Conservation (phyloP, 371 early-diverging fungal genomes). For the Zychaea mexicana region DNA sequence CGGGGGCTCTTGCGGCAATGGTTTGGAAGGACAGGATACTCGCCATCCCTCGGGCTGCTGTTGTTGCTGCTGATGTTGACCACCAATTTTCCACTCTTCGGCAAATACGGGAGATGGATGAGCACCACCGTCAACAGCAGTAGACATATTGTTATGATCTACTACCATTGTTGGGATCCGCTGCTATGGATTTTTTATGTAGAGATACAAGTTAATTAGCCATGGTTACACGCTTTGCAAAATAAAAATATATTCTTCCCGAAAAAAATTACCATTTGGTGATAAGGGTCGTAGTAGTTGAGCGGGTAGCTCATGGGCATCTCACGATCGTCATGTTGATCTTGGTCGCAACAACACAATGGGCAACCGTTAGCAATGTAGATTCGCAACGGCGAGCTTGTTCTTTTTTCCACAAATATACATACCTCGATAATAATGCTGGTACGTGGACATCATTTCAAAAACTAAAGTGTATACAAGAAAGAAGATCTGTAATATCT, state of each 20-base stretch:
- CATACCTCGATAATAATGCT: background rate
- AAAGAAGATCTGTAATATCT: conserved; percentile 5
- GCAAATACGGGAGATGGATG: background rate
- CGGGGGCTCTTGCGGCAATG: conserved; percentile 30
- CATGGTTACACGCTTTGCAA: background rate
- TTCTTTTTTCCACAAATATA: background rate
- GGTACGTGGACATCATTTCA: background rate
- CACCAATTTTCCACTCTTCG: conserved; percentile 3
- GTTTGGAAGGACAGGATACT: conserved; percentile 15
- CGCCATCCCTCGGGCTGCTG: background rate
- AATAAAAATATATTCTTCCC: background rate
- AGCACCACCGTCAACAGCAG: background rate
- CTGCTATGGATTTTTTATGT: background rate
- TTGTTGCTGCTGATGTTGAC: background rate
- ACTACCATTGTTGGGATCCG: background rate
- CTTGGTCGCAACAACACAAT: background rate
- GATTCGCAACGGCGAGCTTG: background rate
- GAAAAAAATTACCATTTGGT: background rate
- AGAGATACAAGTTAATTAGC: too few relatives aligned
- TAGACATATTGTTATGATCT: background rate
- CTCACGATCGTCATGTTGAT: background rate
- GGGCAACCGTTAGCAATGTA: background rate
- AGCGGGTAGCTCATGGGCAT: background rate
- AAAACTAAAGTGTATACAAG: background rate
- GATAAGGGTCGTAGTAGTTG: background rate